Evolutionary conservation across 495 filamentous ascomycete genomes (phyloP).

Genomic region (Penicillium atrosanguineum): DNA sequence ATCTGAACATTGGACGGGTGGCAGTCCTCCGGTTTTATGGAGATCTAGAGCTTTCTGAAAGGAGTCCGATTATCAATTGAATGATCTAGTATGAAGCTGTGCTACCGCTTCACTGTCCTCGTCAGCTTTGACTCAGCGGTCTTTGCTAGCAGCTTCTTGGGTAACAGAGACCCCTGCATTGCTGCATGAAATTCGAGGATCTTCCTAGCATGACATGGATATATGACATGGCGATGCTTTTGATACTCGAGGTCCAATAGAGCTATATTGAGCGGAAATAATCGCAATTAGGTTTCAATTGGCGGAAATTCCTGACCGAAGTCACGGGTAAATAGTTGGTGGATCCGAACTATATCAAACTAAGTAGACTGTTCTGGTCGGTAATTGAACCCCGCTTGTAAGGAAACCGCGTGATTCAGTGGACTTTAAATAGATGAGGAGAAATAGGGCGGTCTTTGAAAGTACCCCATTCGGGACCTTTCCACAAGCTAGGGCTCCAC

Average conservation of each 20-base stretch:
- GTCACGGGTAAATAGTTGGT: background rate
- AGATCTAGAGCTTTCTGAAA: background rate
- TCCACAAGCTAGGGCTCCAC: background rate
- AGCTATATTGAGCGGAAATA: background rate
- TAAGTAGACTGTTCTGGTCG: background rate
- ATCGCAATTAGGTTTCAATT: background rate
- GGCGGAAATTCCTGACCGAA: background rate
- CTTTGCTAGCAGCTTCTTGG: background rate
- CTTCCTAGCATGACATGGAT: background rate
- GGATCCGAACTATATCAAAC: background rate
- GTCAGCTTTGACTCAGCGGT: slow-evolving; percentile 4
- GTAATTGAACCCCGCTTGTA: background rate
- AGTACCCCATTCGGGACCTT: background rate
- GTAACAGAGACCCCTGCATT: background rate
- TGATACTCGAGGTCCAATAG: background rate
- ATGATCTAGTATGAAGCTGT: background rate
- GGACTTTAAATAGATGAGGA: background rate
- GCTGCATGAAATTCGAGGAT: background rate
- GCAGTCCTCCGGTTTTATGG: background rate
- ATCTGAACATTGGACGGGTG: background rate
- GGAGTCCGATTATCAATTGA: background rate
- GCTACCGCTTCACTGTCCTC: background rate
- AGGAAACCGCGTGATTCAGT: background rate
- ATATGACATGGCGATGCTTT: background rate
- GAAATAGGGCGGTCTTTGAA: background rate